A percentile compares a stretch with the other conserved stretches of the same genome.
phyloP scores from a whole-genome alignment of 768 basidiomycete genomes.

The Serendipita indica region DNA sequence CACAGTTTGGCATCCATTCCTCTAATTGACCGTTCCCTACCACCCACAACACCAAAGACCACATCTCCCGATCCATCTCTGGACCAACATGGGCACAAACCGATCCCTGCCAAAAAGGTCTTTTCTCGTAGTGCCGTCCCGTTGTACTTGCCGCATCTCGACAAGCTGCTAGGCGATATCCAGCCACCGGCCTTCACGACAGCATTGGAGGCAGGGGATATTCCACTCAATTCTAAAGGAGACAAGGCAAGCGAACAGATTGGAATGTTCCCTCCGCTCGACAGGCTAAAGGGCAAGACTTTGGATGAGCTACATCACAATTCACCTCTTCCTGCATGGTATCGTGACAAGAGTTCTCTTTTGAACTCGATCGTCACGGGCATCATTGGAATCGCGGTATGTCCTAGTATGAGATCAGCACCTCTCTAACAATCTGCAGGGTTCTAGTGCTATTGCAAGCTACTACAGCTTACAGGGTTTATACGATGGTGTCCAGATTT shows the following conservation, averaged over 20 bases:
- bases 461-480: slow-evolving; percentile 60
- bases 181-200: slow-evolving; percentile 30
- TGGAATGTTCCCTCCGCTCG: slow-evolving; percentile 49
- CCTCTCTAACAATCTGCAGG: slow-evolving; percentile 26
- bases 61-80: background rate
- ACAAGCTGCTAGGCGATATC: slow-evolving; percentile 38
- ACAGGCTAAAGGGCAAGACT: slow-evolving; percentile 34
- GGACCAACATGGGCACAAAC: slow-evolving; percentile 16
- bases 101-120: slow-evolving; percentile 40
- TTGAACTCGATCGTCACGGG: slow-evolving; percentile 32
- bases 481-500: slow-evolving; percentile 53
- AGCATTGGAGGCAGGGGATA: background rate
- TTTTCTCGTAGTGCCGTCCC: slow-evolving; percentile 46
- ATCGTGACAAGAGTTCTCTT: slow-evolving; percentile 41
- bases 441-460: slow-evolving; percentile 51
- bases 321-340: slow-evolving; percentile 30
- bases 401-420: slow-evolving; percentile 15
- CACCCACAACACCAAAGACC: background rate
- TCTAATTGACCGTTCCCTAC: background rate
- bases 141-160: slow-evolving; percentile 46
- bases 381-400: slow-evolving; percentile 42
- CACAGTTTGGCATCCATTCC: background rate
- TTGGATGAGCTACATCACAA: slow-evolving; percentile 51
- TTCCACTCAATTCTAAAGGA: slow-evolving; percentile 1
- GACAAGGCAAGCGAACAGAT: slow-evolving; percentile 14